Evolutionary conservation across 768 basidiomycete species (phyloP).

Genomic region (Lentinus tigrinus): DNA sequence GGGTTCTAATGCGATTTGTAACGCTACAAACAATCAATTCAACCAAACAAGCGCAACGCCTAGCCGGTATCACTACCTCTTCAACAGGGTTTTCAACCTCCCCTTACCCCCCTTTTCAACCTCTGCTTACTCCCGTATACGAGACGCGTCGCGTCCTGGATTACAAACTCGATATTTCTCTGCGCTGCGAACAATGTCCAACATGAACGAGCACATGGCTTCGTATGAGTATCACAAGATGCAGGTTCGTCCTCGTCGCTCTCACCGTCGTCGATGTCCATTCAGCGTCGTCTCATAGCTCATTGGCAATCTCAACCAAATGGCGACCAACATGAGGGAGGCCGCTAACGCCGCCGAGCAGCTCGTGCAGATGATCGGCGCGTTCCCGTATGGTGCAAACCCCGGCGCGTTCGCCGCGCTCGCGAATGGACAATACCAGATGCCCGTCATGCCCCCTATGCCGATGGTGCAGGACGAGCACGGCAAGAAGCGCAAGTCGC

Average conservation of each 20-base stretch:
- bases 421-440: conserved; percentile 8
- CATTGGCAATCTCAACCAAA: conserved; percentile 48
- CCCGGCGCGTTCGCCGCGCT: conserved; percentile 9
- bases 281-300: conserved; percentile 40
- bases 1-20: conserved; percentile 15
- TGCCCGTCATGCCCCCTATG: conserved; percentile 10
- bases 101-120: conserved; percentile 37
- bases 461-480: conserved; percentile 17
- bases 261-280: not conserved
- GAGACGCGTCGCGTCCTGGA: conserved; percentile 28
- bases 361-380: conserved; percentile 50
- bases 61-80: conserved; percentile 16
- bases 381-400: conserved; percentile 31
- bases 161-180: conserved; percentile 3
- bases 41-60: conserved; percentile 30
- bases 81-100: conserved; percentile 37
- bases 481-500: conserved; percentile 19
- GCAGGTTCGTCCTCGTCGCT: conserved; percentile 26
- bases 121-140: conserved; percentile 20
- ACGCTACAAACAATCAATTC: conserved; percentile 19
- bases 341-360: conserved; percentile 60
- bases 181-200: not conserved
- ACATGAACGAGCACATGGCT: conserved; percentile 22
- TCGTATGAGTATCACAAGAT: conserved; percentile 30
- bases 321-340: conserved; percentile 64